Evolutionary conservation across 2,329 filamentous ascomycete genomes (phyloP).

Genomic region (Fusarium heterosporum): DNA sequence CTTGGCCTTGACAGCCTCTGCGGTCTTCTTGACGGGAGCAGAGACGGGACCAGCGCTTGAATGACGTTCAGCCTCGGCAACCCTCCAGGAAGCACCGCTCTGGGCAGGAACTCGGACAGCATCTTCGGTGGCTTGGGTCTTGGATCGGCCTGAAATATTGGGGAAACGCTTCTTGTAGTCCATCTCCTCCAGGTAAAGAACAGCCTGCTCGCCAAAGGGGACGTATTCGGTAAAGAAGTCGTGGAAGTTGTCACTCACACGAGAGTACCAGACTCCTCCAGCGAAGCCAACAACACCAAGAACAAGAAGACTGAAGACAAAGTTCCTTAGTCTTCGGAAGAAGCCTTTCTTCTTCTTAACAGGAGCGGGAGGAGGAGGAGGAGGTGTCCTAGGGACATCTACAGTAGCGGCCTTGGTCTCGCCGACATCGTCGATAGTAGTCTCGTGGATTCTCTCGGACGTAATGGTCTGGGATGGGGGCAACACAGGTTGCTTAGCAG

Average conservation of each 20-base stretch:
- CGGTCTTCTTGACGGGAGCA: slow-evolving; percentile 47
- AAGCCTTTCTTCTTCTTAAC: slow-evolving; percentile 70
- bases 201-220: slow-evolving; percentile 92
- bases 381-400: slow-evolving; percentile 52
- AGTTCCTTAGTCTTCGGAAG: slow-evolving; percentile 79
- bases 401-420: slow-evolving; percentile 55
- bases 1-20: slow-evolving; percentile 49
- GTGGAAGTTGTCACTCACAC: slow-evolving; percentile 97
- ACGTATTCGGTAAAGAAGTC: slow-evolving; percentile 99
- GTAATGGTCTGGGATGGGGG: slow-evolving; percentile 66
- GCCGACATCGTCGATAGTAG: slow-evolving; percentile 53
- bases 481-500: slow-evolving; percentile 63
- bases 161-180: slow-evolving; percentile 90
- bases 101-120: slow-evolving; percentile 86
- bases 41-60: slow-evolving; percentile 64
- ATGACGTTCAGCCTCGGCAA: slow-evolving; percentile 72
- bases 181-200: slow-evolving; percentile 94
- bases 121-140: slow-evolving; percentile 68
- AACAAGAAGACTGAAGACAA: slow-evolving; percentile 80
- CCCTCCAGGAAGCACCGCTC: slow-evolving; percentile 85
- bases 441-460: slow-evolving; percentile 58
- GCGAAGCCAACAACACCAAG: slow-evolving; percentile 83
- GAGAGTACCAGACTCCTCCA: slow-evolving; percentile 91
- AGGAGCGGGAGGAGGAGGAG: slow-evolving; percentile 47
- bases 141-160: slow-evolving; percentile 61